A percentile compares a stretch with the other conserved stretches of the same genome.
phyloP scores from a whole-genome alignment of 2,329 filamentous ascomycete species.

The Fusarium algeriense region DNA sequence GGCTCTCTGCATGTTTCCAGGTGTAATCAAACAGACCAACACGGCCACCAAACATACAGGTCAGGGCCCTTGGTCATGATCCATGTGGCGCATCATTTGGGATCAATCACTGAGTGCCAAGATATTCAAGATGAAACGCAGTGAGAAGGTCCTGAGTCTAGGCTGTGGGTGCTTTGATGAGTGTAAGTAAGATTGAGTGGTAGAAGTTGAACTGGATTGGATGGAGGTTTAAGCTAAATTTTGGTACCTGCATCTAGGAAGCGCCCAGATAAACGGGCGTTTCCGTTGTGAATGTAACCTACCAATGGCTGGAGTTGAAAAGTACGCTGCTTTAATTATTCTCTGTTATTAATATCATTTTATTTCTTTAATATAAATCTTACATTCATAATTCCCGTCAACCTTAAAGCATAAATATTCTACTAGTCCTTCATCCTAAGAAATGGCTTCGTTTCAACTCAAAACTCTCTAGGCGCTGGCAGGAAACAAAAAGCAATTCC shows the following conservation, averaged over 20 bases:
- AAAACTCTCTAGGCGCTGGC: neutral
- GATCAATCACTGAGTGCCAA: conserved; percentile 29
- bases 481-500: conserved; percentile 7
- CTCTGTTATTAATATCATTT: neutral
- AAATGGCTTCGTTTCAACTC: neutral
- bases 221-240: conserved; percentile 9
- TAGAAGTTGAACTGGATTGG: neutral
- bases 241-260: conserved; percentile 32
- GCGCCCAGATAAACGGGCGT: conserved; percentile 25
- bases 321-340: neutral
- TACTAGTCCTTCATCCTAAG: neutral
- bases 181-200: conserved; percentile 24
- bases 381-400: neutral
- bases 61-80: conserved; percentile 21
- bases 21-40: conserved; percentile 27
- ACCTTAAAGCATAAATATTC: conserved; percentile 3
- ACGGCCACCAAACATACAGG: conserved; percentile 18
- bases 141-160: neutral
- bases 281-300: conserved; percentile 22
- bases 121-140: conserved; percentile 36
- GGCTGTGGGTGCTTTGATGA: conserved; percentile 1
- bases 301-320: neutral
- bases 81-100: conserved; percentile 33
- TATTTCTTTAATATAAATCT: neutral
- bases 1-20: conserved; percentile 1